Evolutionary conservation across 2,329 filamentous ascomycete species (phyloP), one percentile per base, ranked within the genome.

Genomic region (Neurospora crassa): DNA sequence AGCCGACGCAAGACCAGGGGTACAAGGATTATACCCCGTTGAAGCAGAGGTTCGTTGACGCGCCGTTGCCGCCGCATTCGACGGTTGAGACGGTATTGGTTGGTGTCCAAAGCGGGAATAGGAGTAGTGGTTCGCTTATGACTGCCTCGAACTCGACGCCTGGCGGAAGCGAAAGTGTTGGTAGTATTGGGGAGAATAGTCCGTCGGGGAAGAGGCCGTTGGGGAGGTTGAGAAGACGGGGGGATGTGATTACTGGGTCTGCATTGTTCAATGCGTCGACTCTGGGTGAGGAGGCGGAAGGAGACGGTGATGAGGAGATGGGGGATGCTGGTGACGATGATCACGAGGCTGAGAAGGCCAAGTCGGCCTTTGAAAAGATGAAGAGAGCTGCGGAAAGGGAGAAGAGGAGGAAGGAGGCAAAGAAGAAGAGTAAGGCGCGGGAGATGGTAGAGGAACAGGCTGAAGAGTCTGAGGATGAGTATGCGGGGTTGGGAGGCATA

Each of bases 391-490:
- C 88, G 53, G 85, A 83, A 73, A 82, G 83, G 76, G 81, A 85
- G 77, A 87, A 88, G 76, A 84, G 86, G 69, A 82, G 83, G 6
- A 77, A 78, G 10, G 77, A 78, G 68, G 88, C 97, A 81, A 92
- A 91, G 80, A 94, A 93, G 81, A 94, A 91, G 79, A 96, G 93
- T 82, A 90, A 92, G 78, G 95, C 94, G 0, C 94, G 90, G 77
- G 90, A 91, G 34, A 92, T 97, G 87, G 86, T 99, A 45, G 89
- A 98, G 75, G 96, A 97, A 75, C 94, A 97, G 79, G 95, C 96
- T 73, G 93, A 97, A 77, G 96, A 99, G 81, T 99, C 96, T 0
- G 96, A 99, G 79, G 96, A 99, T 79, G 96, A 99, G 80, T 99
- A 98, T 79, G 95, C 94, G 47, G 96, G 96, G 5, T 85, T 99